A percentile compares a stretch with the other conserved stretches of the same genome.
Evolutionary conservation across 352 stramenopile genomes (phyloP).

Genomic region (Thraustotheca clavata): DNA sequence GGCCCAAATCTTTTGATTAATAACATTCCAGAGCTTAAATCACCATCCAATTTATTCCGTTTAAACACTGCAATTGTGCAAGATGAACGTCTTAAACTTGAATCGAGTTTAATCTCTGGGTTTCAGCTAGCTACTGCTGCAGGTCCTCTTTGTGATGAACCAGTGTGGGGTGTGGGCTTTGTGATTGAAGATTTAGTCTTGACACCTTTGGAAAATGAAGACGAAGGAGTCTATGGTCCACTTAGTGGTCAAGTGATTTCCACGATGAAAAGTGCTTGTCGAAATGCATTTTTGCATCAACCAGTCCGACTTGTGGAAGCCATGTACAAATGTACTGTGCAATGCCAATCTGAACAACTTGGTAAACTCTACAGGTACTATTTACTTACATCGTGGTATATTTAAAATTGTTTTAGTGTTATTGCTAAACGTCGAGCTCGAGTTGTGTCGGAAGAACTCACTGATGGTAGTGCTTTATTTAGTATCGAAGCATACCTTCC

Average conservation of each 20-base stretch:
- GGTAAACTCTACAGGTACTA: slow-evolving; percentile 86
- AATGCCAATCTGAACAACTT: slow-evolving; percentile 84
- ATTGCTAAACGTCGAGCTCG: slow-evolving; percentile 90
- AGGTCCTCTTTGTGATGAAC: slow-evolving; percentile 86
- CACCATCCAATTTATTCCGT: slow-evolving; percentile 11
- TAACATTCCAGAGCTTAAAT: slow-evolving; percentile 40
- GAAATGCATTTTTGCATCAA: slow-evolving; percentile 70
- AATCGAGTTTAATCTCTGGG: slow-evolving; percentile 75
- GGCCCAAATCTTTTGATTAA: slow-evolving; percentile 75
- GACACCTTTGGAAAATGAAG: background rate
- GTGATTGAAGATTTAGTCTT: slow-evolving; percentile 74
- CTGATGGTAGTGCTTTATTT: slow-evolving; percentile 91
- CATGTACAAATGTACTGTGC: slow-evolving; percentile 85
- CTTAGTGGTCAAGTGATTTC: slow-evolving; percentile 78
- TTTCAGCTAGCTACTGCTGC: slow-evolving; percentile 72
- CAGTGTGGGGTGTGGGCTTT: slow-evolving; percentile 85
- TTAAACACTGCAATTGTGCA: slow-evolving; percentile 23
- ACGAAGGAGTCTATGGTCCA: slow-evolving; percentile 37
- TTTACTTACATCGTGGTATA: background rate
- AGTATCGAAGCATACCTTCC: slow-evolving; percentile 90
- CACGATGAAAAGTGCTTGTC: slow-evolving; percentile 52
- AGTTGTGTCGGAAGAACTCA: slow-evolving; percentile 81
- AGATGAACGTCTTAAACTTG: slow-evolving; percentile 31
- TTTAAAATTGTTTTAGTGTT: slow-evolving; percentile 33
- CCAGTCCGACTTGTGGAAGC: slow-evolving; percentile 87